Evolutionary conservation across 306 rosid genomes (phyloP).

Genomic region (Vachellia pachyceras): DNA sequence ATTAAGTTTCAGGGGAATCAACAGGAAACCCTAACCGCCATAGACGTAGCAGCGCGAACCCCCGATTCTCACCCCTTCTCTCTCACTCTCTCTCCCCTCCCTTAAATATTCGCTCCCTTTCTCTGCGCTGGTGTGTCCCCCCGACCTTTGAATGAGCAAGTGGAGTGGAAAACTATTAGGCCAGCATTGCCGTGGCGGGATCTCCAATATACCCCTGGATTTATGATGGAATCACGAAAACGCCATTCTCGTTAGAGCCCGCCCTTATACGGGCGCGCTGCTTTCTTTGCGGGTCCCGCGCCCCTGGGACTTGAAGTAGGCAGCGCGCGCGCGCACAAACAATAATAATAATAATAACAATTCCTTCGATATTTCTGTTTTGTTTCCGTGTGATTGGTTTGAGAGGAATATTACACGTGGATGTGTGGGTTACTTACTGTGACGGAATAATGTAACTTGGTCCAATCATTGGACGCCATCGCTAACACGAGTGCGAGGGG

Average conservation of each 20-base stretch:
- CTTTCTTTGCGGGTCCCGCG: too few relatives aligned
- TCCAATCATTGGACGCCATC: neutral
- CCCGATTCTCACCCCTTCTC: slow-evolving; percentile 36
- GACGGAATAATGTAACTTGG: neutral
- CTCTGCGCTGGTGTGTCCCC: slow-evolving; percentile 37
- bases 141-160: slow-evolving; percentile 45
- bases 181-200: neutral
- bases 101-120: slow-evolving; percentile 38
- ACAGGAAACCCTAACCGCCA: slow-evolving; percentile 87
- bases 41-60: slow-evolving; percentile 49
- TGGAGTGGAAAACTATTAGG: slow-evolving; percentile 44
- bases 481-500: neutral
- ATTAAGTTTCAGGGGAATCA: slow-evolving; percentile 51
- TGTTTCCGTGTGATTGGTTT: neutral
- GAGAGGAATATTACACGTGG: slow-evolving; percentile 14
- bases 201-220: slow-evolving; percentile 39
- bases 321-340: neutral
- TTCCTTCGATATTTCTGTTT: neutral
- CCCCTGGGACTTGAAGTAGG: neutral
- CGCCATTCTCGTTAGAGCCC: slow-evolving; percentile 38
- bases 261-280: too few relatives aligned
- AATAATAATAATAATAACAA: neutral
- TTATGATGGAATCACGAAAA: slow-evolving; percentile 31
- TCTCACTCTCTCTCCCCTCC: slow-evolving; percentile 22
- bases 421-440: neutral